Base-by-base conservation (phyloP, 306 rosid genomes). In the Dryas drummondii region DNA sequence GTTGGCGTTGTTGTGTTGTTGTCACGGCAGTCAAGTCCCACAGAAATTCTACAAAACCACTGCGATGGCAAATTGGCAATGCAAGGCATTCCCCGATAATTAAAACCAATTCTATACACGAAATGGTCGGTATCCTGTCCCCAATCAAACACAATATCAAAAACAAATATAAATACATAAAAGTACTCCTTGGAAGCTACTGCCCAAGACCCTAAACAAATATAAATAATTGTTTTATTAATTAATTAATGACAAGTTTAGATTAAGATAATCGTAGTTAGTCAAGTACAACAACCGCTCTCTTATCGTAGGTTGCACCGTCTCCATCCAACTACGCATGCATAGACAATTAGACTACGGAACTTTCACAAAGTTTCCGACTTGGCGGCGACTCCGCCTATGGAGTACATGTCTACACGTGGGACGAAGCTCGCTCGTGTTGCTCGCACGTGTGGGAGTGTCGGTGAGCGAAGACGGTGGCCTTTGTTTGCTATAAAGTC, bases 61-160 rank as follows among this genome's bases (percentile, higher is more conserved):
- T 53, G 13, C 48, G 44, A 46, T 16, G 48, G 50, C 22, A 22
- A 22, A 22, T 22, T 22, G 22, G 22, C 9, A 51, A 41, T 10
- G 50, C 52, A 63, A 16, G 66, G 42, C 60, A n/a, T 56, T 17
- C 57, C 49, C 77, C 6, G 2, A 14, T 56, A 9, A 19, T 22
- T 32, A 32, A 32, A 32, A 58, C 46, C 15, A 60, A 8, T 69
- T 69, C 9, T 12, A 16, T 70, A 47, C 69, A 57, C 82, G 75
- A 65, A 72, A 77, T 79, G 85, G 89, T 84, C 77, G 91, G 85
- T 79, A 48, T 49, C 64, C n/a, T 82, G 84, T 84, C 96, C 65
- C 51, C 79, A 55, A 74, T 84, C 86, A 57, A 78, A 64, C 53
- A 64, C 17, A 17, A 17, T 44, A 19, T 17, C 5, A 37, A 40